phyloP scores from a whole-genome alignment of 768 basidiomycete genomes.

The Tulasnella sp. region DNA sequence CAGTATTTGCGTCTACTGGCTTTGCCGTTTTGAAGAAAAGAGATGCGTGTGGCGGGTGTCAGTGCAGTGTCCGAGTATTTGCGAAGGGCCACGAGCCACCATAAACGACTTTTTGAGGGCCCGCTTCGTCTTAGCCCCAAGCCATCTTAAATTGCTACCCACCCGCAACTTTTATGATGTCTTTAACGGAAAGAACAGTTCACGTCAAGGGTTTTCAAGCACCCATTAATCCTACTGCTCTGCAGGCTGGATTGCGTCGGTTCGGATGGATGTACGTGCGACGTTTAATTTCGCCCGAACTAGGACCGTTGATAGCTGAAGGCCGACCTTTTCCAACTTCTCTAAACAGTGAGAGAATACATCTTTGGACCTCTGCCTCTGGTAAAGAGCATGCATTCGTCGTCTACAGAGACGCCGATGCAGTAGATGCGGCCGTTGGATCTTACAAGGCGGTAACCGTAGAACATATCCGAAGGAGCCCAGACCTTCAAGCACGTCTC shows the following conservation, averaged over 20 bases:
- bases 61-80: neutral
- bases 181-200: neutral
- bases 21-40: neutral
- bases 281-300: neutral
- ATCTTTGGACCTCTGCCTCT: constrained; percentile 11
- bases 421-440: neutral
- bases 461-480: constrained; percentile 15
- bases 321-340: neutral
- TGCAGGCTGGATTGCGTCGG: constrained; percentile 2
- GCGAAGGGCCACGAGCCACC: neutral
- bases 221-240: constrained; percentile 1
- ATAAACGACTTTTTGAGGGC: neutral
- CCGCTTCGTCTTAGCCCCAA: neutral
- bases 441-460: neutral
- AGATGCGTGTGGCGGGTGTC: neutral
- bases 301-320: neutral
- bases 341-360: neutral
- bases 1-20: neutral
- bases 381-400: constrained; percentile 25
- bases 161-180: neutral
- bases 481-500: constrained; percentile 8
- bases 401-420: constrained; percentile 13
- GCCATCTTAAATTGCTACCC: neutral
- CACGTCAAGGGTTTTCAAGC: constrained; percentile 21
- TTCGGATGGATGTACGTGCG: neutral